Base-by-base conservation (phyloP, 495 filamentous ascomycete species). In the Xylaria acuta region DNA sequence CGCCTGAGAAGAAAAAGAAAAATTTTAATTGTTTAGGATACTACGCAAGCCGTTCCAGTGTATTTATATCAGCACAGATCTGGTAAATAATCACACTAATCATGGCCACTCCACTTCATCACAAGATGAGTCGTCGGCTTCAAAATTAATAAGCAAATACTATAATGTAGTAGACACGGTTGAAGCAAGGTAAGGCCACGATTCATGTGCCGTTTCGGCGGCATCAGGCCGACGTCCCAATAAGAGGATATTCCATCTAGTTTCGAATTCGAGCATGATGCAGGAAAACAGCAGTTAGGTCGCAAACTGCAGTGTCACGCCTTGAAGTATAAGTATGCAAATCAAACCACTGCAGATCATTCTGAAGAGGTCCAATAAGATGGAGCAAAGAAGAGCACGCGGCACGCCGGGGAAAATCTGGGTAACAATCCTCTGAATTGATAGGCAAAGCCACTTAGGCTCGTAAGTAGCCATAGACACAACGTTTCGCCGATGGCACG, bases 271-370 rank as follows among this genome's bases (percentile, higher is more conserved):
- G 20, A 11, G 45, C 32, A 22, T 27, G 58, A 22, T 27, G 58
- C 58, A 60, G 18, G 64, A 38, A 22, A 25, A 53, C 64, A 43
- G 30, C 25, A 14, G 45, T 40, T 22, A 60, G 34, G 58, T 38
- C 32, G 20, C 34, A 38, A 4, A 60, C 45, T 36, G 27, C 45
- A 53, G 32, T 18, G 22, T 18, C 20, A 51, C 60, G 22, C 11
- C 60, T 43, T 43, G 60, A 34, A 43, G 38, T n/a, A 43, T 64
- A 59, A 20, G 30, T 36, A 60, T n/a, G 58, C 34, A 38, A 60
- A 16, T 25, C 58, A 60, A 60, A 25, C 18, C 18, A 60, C 32
- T 22, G 58, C n/a, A 60, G 58, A 60, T 60, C 58, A 60, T 64
- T 30, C 22, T 30, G 22, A 64, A 64, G 38, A 64, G 1, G 38